Evolutionary conservation across 2,329 filamentous ascomycete genomes (phyloP), one percentile per base, ranked within the genome.

Genomic region (Sarocladium oryzae): DNA sequence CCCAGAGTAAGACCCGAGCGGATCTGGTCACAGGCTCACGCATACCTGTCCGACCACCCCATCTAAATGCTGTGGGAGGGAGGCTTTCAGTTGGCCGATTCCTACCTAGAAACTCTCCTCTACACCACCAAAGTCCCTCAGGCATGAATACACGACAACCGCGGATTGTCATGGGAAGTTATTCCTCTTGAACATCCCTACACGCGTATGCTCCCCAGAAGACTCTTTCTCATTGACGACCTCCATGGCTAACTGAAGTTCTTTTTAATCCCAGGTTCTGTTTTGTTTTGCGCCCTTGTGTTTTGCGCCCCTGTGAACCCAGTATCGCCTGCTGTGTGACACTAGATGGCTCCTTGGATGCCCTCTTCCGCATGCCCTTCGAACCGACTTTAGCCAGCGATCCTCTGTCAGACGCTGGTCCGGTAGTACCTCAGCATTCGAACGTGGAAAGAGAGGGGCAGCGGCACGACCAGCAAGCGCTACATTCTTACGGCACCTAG

Each of bases 371-470:
- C 24, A 15, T 5, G 3, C 43, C 8, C 21, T 43, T 26, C 40
- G 40, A 24, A 43, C 43, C 43, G 43, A 20, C 43, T 48, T 48
- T 48, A 48, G 24, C 43, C 43, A 48, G 43, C n/a, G n/a, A n/a
- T n/a, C 20, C 43, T 32, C 28, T 20, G 43, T 33, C 43, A 48
- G 13, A 33, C 43, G 15, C 10, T 4, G 30, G 37, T n/a, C 4
- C 37, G 8, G 37, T 20, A 8, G 6, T 40, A 21, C 6, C 18
- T 15, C 26, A 18, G 24, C 43, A 33, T 21, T 20, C 24, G 10
- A 10, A 33, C 26, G 33, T 48, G 20, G 43, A 26, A 48, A 48
- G 43, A 48, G 43, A 48, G 43, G 43, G 43, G 43, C 26, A 26
- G 15, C 43, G 43, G 43, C 26, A 48, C 43, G 43, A 48, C 43